Conservation (phyloP, 192 early-diverging fungal species). For the Coemansia interrupta region DNA sequence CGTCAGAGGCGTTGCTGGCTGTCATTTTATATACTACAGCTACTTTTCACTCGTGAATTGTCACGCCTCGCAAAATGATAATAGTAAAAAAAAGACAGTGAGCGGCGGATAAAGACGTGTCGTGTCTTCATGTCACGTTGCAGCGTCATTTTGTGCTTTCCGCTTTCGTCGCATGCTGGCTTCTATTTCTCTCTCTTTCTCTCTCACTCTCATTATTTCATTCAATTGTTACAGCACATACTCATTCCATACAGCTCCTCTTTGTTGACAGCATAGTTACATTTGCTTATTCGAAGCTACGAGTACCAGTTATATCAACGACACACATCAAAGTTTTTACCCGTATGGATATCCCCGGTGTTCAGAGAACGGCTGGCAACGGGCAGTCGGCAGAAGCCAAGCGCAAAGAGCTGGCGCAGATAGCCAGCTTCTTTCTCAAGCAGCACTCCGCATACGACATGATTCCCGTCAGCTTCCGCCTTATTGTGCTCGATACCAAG, state of each 20-base stretch:
- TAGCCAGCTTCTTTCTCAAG: conserved; percentile 64
- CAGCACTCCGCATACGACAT: conserved; percentile 88
- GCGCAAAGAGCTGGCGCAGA: conserved; percentile 51
- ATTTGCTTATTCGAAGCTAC: not conserved
- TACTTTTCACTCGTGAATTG: too few relatives aligned
- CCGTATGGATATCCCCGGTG: conserved; percentile 38
- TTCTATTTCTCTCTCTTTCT: too few relatives aligned
- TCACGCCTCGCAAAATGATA: not conserved
- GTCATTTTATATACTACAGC: not conserved
- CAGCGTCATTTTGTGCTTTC: too few relatives aligned
- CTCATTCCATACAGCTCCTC: too few relatives aligned
- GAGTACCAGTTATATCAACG: not conserved
- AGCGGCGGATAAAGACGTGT: not conserved
- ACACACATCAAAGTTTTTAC: not conserved
- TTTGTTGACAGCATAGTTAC: not conserved
- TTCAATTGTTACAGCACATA: too few relatives aligned
- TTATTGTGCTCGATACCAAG: conserved; percentile 88
- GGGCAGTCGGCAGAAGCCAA: conserved; percentile 19
- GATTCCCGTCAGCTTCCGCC: conserved; percentile 81
- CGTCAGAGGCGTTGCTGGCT: conserved; percentile 7
- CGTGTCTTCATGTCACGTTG: not conserved
- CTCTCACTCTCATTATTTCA: too few relatives aligned
- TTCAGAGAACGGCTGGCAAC: conserved; percentile 4
- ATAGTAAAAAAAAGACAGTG: not conserved
- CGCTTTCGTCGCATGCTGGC: too few relatives aligned